Base-by-base conservation (phyloP, 441 rosid genomes). In the Jatropha multifida region DNA sequence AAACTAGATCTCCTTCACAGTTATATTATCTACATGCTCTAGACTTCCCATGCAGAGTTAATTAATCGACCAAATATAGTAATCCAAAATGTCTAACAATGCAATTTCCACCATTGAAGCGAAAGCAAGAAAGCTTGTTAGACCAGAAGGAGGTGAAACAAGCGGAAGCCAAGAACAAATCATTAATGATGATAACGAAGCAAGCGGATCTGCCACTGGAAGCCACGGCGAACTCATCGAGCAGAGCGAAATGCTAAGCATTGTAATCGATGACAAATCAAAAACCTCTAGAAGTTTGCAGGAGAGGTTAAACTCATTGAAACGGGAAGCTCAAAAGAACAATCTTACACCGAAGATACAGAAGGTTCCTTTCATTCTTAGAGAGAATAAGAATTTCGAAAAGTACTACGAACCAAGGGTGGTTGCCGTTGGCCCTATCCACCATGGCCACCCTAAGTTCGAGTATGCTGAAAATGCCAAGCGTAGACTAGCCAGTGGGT, bases 401-500 rank as follows among this genome's bases (percentile, higher is more conserved):
- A 74, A 65, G 14, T 41, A 69, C 56, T 66, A n/a, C 7, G 44
- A 13, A 48, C 77, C 77, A 38, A 65, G 15, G 41, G 51, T 40
- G 41, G 26, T 74, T 12, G 17, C 71, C 3, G 15, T 74, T 3
- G 71, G 71, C 41, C 65, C 77, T 51, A 51, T 51, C 52, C 77
- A 74, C 40, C 71, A 74, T 15, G 5, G 44, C 5, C 10, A 54
- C 11, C 4, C 15, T 7, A 38, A 65, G 17, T 27, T 74, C 26
- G 14, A 65, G 54, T 10, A 38, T 7, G 10, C 40, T 2, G 52
- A 74, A n/a, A 5, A 0, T 5, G 14, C 64, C 0, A 64, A 74
- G n/a, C 63, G 23, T 13, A 65, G 14, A 54, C 48, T 74, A 23
- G 77, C 77, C 4, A 1, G 42, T 4, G 5, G 1, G 1, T 65